Evolutionary conservation across 129 eudicot species (phyloP).

Genomic region (Centaurea solstitialis): DNA sequence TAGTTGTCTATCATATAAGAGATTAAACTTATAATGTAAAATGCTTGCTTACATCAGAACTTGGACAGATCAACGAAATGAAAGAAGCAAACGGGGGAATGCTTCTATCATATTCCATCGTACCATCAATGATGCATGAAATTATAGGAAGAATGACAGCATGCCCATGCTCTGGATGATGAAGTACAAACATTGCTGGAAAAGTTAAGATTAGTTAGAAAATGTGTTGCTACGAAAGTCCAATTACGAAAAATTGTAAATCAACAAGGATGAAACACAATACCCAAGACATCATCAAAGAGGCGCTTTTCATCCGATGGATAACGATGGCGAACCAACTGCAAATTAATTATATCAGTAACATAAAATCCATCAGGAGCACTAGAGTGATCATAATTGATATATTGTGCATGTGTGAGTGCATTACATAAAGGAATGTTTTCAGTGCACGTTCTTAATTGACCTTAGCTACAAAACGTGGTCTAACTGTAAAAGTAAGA

Average conservation of each 20-base stretch:
- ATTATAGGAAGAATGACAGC: constrained; percentile 92
- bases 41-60: constrained; percentile 55
- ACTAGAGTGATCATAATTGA: constrained; percentile 4
- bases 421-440: neutral
- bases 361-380: neutral
- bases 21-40: neutral
- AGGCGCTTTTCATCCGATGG: constrained; percentile 76
- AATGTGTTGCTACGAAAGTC: neutral
- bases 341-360: constrained; percentile 28
- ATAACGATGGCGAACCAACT: constrained; percentile 75
- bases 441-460: neutral
- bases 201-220: constrained; percentile 4
- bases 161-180: constrained; percentile 99
- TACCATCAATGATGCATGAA: constrained; percentile 84
- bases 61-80: constrained; percentile 81
- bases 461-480: neutral
- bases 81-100: constrained; percentile 89
- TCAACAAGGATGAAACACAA: constrained; percentile 5
- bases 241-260: neutral
- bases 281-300: constrained; percentile 91
- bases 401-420: neutral
- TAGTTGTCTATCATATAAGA: neutral
- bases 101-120: constrained; percentile 72
- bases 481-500: neutral
- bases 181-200: constrained; percentile 93